Evolutionary conservation across 2,329 filamentous ascomycete species (phyloP), one percentile per base, ranked within the genome.

Genomic region (Diaporthe citrichinensis): DNA sequence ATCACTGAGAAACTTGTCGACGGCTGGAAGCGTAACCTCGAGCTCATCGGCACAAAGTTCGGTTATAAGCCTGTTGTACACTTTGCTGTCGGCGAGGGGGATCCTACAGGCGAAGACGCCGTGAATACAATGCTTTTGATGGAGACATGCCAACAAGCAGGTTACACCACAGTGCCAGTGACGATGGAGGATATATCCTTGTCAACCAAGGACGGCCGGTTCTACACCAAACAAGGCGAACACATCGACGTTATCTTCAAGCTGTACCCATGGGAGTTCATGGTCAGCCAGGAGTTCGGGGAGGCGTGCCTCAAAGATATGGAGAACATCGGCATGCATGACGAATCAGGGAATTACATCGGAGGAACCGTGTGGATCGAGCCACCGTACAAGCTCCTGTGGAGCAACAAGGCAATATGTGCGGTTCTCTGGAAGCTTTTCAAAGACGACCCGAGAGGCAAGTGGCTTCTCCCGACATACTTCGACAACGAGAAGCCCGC

Each of bases 331-430:
- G 74, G 73, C 25, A 55, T 36, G 74, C 72, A 44, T 39, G 36
- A 59, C 65, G 61, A 49, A 17, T 57, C 41, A n/a, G 62, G 44
- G 9, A 58, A n/a, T 0, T 71, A 76, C n/a, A 20, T 67, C 4
- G 74, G 74, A 17, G 74, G 74, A 10, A 76, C 72, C 34, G 57
- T 76, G 7, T 76, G 74, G 74, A 71, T 76, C 39, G 74, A 76
- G 74, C 39, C 74, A 1, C 74, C 74, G 3, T 76, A 76, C 36
- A 76, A 76, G 72, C 74, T 74, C 72, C 72, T 76, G 6, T 76
- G 74, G 74, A 76, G 74, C 62, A 76, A 76, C 72, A 76, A 76
- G 57, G 74, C 61, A 8, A 62, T 76, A 46, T 74, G 68, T 36
- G 74, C 74, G 5, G 44, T 76, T 3, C 53, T 76, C 23, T 76